These are phyloP conservation scores for Eucalyptus dawsonii DNA, from an alignment of 345 rosid genomes.

Conservation along the genomic window DNA sequence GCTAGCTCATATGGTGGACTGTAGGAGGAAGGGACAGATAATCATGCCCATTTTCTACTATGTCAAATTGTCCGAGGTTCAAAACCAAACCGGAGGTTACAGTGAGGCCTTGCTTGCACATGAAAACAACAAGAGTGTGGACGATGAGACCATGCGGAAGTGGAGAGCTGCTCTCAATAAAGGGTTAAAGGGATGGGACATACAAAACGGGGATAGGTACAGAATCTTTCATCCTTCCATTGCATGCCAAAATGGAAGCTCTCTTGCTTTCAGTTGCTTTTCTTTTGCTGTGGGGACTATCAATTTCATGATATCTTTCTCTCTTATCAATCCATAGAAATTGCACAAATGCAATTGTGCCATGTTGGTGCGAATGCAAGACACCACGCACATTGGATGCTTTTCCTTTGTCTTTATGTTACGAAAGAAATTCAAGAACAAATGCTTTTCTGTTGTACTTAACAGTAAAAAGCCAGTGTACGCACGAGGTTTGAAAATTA, in stretches of 20 bases:
- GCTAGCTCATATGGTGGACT: background rate
- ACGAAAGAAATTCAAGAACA: background rate
- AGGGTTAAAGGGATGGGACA: background rate
- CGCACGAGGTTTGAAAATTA: background rate
- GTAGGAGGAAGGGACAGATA: background rate
- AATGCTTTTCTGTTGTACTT: background rate
- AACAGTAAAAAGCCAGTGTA: background rate
- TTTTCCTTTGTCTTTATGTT: background rate
- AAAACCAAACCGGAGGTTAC: background rate
- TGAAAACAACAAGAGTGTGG: background rate
- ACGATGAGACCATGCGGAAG: background rate
- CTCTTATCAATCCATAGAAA: background rate
- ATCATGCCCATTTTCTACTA: background rate
- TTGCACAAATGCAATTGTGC: background rate
- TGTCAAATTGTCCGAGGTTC: background rate
- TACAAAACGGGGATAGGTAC: background rate
- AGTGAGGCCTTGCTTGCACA: background rate
- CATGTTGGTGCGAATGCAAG: background rate
- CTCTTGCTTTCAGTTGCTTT: background rate
- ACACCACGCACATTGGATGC: background rate
- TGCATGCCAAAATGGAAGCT: background rate
- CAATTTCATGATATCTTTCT: background rate
- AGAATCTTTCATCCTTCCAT: background rate
- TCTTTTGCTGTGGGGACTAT: background rate
- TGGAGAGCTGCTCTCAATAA: background rate